Percentiles rank a stretch among this genome's conserved stretches.
Evolutionary conservation across 805 yeast genomes (phyloP).

Genomic region (Spathaspora girioi): DNA sequence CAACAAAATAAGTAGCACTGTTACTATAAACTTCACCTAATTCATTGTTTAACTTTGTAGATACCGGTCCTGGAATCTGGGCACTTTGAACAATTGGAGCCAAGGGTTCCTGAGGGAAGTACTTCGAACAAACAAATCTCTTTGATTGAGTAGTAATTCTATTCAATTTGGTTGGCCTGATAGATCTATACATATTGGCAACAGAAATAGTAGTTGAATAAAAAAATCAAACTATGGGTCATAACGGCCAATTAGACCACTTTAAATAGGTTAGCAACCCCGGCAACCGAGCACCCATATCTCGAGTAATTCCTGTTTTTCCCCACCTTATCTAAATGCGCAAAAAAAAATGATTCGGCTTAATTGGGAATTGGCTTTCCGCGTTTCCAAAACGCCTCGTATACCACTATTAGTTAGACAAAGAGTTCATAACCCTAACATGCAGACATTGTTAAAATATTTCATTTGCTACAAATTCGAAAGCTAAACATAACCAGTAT

Average conservation of each 20-base stretch:
- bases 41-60: constrained; percentile 26
- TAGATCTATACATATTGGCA: neutral
- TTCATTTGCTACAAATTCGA: too few species aligned
- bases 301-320: neutral
- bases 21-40: constrained; percentile 38
- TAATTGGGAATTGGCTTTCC: constrained; percentile 3
- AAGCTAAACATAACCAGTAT: neutral
- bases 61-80: constrained; percentile 37
- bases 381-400: neutral
- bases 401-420: too few species aligned
- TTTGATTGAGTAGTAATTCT: constrained; percentile 1
- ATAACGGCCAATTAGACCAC: neutral
- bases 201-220: neutral
- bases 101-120: constrained; percentile 36
- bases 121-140: constrained; percentile 10
- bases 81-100: constrained; percentile 27
- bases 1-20: constrained; percentile 39
- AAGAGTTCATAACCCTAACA: too few species aligned
- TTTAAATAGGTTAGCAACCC: neutral
- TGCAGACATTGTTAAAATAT: neutral
- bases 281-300: constrained; percentile 4
- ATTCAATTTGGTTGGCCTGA: neutral
- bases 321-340: neutral
- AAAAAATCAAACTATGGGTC: neutral
- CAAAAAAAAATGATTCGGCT: neutral